Evolutionary conservation across 768 basidiomycete genomes (phyloP), one percentile per base, ranked within the genome.

Genomic region (Tricholoma sp.): DNA sequence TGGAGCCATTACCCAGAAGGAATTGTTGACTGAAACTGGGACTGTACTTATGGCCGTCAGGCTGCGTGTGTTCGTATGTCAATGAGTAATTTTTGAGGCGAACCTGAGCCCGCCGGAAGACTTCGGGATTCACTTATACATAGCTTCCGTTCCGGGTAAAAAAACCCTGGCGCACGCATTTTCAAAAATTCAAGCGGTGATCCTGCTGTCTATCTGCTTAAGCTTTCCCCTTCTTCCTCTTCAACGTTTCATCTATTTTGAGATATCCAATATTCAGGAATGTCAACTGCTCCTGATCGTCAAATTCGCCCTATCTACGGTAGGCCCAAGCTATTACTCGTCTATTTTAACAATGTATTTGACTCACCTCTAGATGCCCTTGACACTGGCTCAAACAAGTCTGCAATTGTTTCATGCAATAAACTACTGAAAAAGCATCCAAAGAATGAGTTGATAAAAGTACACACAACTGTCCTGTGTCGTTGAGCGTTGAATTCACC

Each of bases 261-360:
- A 10, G 9, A 8, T 39, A 39, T 8, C n/a, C n/a, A n/a, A 18
- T 43, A 9, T 21, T 11, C 49, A 50, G 7, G 21, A 45, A 85
- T 84, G 79, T 81, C 85, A 56, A 72, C 77, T 59, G 84, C 87
- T 50, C 72, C 87, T 55, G 90, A 93, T 63, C 86, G 91, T 64
- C 91, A 93, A 74, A 82, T 92, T 69, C 85, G 86, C 60, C 89
- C 88, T 60, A 86, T 93, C 69, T 93, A 93, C 68, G 91, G 91
- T 91, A 54, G 63, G 81, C 61, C 60, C 16, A 10, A 9, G 24
- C n/a, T n/a, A n/a, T n/a, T 27, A 27, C 24, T 39, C 56, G 54
- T 19, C 49, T 50, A 49, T 49, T 51, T 34, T 52, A 18, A 37
- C 37, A 37, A n/a, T 49, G 37, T 49, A 46, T 52, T 47, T 34